Base-by-base conservation (phyloP, 1,139 yeast genomes). In the Nakaseomyces nivariensis region DNA sequence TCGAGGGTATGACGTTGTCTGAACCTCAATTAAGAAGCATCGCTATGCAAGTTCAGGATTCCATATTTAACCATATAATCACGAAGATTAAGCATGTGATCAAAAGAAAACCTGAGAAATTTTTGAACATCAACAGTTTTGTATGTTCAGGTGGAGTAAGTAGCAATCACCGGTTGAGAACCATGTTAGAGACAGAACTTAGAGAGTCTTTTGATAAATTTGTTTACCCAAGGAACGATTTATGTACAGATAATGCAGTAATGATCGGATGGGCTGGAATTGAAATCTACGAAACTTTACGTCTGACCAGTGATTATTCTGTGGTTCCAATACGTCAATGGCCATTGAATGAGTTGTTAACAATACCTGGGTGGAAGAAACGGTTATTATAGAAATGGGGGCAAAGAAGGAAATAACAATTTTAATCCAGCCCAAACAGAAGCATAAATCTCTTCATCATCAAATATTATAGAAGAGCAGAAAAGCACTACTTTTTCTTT, bases 191-290 rank as follows among this genome's bases (percentile, higher is more conserved):
- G 43, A 56, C 60, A 0, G 70, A 72, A 24, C 61, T 82, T 29
- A 43, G 54, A 3, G 53, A 58, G 51, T 48, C 17, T 17, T 62
- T 67, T 45, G 51, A 60, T 11, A 54, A 66, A 1, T 72, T 79
- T 53, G 79, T 78, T 58, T 89, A 82, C 58, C 96, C 97, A 0
- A 81, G 78, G 31, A 72, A 81, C 6, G 69, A 75, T 5, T 71
- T 90, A 55, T 94, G 98, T 62, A 88, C 97, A 0, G 98, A 92
- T 62, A 94, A 92, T 67, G 96, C 97, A 0, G 78, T 89, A 2
- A 92, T 92, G 99, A 92, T 92, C 49, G 98, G 97, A 0, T 86
- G 95, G 79, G 96, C 97, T 0, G 98, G 97, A 0, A 85, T 90
- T 10, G 96, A 90, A 62, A 71, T 89, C 13, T 84, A 72, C 62